Conservation (phyloP, 1,284 basidiomycete genomes). For the Takashimella tepidaria region DNA sequence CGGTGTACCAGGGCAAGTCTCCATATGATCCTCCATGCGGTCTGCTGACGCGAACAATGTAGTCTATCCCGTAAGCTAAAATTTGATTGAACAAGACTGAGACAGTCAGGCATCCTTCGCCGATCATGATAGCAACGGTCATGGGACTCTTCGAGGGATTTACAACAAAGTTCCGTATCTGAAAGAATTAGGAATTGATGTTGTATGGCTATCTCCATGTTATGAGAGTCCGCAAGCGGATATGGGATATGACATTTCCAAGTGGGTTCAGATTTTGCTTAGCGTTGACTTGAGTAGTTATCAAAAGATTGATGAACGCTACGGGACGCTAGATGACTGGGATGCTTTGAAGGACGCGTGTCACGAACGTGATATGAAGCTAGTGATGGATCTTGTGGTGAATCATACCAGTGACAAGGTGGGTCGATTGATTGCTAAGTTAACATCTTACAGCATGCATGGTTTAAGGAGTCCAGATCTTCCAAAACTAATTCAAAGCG, state of each 20-base stretch:
- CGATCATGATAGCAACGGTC: constrained; percentile 49
- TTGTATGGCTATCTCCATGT: constrained; percentile 47
- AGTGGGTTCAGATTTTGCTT: constrained; percentile 28
- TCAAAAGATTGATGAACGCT: constrained; percentile 45
- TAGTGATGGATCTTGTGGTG: constrained; percentile 51
- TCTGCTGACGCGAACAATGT: neutral
- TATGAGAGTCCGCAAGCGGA: constrained; percentile 39
- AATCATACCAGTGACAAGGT: constrained; percentile 48
- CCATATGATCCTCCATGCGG: too few species aligned
- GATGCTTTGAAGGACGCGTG: constrained; percentile 44
- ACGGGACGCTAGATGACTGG: constrained; percentile 49
- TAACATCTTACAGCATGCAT: constrained; percentile 56
- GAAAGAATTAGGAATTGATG: constrained; percentile 49
- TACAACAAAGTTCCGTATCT: constrained; percentile 49
- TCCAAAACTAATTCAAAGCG: constrained; percentile 46
- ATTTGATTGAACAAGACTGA: too few species aligned
- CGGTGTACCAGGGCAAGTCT: constrained; percentile 10
- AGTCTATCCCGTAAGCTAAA: neutral
- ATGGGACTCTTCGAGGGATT: constrained; percentile 50
- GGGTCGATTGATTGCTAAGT: constrained; percentile 34
- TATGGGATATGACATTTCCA: constrained; percentile 29
- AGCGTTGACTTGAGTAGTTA: constrained; percentile 45
- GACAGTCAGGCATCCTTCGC: neutral
- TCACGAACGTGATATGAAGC: constrained; percentile 46
- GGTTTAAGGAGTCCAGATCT: constrained; percentile 51